Evolutionary conservation across 1,139 yeast species (phyloP).

Genomic region (Kodamaea ohmeri): DNA sequence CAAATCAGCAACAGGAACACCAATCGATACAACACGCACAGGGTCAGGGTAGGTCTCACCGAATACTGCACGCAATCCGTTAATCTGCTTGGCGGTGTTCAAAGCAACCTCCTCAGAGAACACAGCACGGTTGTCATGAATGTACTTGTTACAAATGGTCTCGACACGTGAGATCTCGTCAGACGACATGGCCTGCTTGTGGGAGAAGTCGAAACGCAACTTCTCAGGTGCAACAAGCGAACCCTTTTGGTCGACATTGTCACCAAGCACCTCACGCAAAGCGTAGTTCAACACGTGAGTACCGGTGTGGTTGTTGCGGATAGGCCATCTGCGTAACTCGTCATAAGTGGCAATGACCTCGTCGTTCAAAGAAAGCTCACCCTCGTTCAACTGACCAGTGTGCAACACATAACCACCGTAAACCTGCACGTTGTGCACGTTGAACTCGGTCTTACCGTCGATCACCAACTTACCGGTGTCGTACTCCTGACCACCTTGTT

Average conservation of each 20-base stretch:
- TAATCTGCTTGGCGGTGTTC: slow-evolving; percentile 65
- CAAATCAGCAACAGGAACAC: slow-evolving; percentile 82
- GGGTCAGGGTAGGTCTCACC: slow-evolving; percentile 99
- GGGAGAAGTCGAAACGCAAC: slow-evolving; percentile 92
- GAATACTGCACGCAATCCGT: slow-evolving; percentile 93
- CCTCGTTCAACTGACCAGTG: slow-evolving; percentile 83
- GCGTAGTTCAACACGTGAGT: slow-evolving; percentile 93
- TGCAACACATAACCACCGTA: slow-evolving; percentile 96
- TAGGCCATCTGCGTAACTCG: slow-evolving; percentile 93
- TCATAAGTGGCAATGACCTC: slow-evolving; percentile 83
- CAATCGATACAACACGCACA: slow-evolving; percentile 95
- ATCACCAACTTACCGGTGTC: slow-evolving; percentile 92
- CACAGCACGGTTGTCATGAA: slow-evolving; percentile 68
- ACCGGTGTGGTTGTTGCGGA: slow-evolving; percentile 97
- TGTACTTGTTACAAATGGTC: slow-evolving; percentile 65
- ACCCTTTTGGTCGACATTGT: slow-evolving; percentile 91
- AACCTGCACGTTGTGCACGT: slow-evolving; percentile 84
- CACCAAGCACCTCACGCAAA: slow-evolving; percentile 81
- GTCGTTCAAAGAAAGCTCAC: slow-evolving; percentile 64
- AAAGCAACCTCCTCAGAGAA: slow-evolving; percentile 81
- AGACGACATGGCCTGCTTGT: slow-evolving; percentile 74
- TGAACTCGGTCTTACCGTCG: slow-evolving; percentile 84
- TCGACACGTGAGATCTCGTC: slow-evolving; percentile 77
- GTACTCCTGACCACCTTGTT: slow-evolving; percentile 98
- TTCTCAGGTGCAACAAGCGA: slow-evolving; percentile 95